Evolutionary conservation across 140 eudicot species (phyloP), one percentile per base, ranked within the genome.

Genomic region (Bidens hawaiensis): DNA sequence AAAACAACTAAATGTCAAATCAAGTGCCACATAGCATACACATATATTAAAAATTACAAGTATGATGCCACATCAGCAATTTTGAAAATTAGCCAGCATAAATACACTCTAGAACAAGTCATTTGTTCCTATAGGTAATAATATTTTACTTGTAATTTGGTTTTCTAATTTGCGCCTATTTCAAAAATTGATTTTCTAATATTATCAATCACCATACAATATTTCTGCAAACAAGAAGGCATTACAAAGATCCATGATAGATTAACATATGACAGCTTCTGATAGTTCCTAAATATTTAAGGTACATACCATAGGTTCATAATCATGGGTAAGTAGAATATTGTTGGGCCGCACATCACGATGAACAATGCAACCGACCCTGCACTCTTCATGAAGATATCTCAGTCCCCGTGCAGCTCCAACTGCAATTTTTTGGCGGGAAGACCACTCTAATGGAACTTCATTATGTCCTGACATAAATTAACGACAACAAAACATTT

Each of bases 311-410:
- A 90, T 78, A 51, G 97, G 95, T 75, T 90, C 94, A 76, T 81
- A 90, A 67, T 90, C 97, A 74, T 90, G 97, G 48, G 97, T 90
- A 36, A 90, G 45, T 41, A 90, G 86, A 42, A 90, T 90, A 76
- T 90, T 90, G 71, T 83, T 90, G 7, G 97, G 97, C 41, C 97
- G 83, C 78, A 90, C 83, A 36, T 90, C 97, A 30, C 97, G 95
- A 59, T 86, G 97, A 38, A 90, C 97, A 60, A 90, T 86, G 83
- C 97, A 90, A 41, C 97, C 97, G 23, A 90, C 97, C 65, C 97
- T 75, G 57, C 95, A 90, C 76, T 90, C 97, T 73, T 90, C 97
- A 17, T 90, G 97, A 68, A 86, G 95, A 71, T 90, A 90, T 30
- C 97, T 55, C 46, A 89, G 71, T 51, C 97, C 97, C 28, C 97